These are phyloP conservation scores for Fraxinus anomala DNA, from an alignment of 257 asterid species.

Conservation along the genomic window DNA sequence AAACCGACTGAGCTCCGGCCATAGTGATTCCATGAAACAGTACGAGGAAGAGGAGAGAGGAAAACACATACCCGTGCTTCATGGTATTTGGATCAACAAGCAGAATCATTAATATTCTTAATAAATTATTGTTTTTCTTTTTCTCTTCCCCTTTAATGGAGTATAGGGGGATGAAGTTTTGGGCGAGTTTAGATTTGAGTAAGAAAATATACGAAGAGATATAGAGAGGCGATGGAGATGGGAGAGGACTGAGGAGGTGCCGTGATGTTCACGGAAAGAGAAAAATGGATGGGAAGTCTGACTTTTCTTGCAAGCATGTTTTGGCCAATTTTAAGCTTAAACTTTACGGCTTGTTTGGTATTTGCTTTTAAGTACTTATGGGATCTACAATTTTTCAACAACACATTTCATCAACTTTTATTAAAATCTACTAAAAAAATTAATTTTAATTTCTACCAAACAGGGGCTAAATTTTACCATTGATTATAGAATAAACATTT, in stretches of 20 bases:
- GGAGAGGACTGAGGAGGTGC: background rate
- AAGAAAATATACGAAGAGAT: background rate
- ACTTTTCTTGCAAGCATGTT: conserved; percentile 11
- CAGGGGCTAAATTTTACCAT: no score
- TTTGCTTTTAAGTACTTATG: no score
- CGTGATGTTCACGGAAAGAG: conserved; percentile 30
- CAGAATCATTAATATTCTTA: background rate
- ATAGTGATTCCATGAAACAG: conserved; percentile 11
- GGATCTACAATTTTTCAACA: no score
- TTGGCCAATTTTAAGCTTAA: background rate
- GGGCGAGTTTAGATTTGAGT: background rate
- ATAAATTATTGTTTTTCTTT: background rate
- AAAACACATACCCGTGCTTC: conserved; percentile 8
- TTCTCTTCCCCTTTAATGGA: conserved; percentile 27
- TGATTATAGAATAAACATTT: no score
- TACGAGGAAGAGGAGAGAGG: conserved; percentile 9
- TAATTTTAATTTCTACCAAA: no score
- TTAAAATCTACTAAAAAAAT: no score
- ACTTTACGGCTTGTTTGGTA: no score
- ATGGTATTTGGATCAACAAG: background rate
- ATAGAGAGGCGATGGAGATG: background rate
- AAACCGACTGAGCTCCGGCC: conserved; percentile 48
- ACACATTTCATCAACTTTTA: no score
- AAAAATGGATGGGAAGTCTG: conserved; percentile 20
- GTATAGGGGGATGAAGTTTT: conserved; percentile 9